Base-by-base conservation (phyloP, 257 asterid genomes). In the Gentiana straminea region DNA sequence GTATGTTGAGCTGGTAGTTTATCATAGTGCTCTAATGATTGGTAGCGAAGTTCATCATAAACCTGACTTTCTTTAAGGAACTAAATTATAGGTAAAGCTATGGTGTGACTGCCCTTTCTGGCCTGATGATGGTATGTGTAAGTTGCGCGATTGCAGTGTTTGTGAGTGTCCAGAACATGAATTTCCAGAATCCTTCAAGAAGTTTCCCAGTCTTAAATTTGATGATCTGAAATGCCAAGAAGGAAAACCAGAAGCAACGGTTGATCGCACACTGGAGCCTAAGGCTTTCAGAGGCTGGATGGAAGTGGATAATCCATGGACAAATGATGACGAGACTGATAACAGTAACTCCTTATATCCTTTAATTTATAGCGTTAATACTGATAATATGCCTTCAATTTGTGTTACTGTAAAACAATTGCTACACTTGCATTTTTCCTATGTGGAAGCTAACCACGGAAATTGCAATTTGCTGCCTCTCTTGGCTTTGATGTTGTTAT, bases 31-130 rank as follows among this genome's bases (percentile, higher is more conserved):
- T 47, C 44, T 7, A 37, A 32, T 38, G 41, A 13, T 11, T 8
- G 8, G 45, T 39, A 39, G 45, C 45, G 8, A 39, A 12, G 2
- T 50, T 2, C 54, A 24, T 4, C 34, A n/a, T 2, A 50, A 7
- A 2, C 2, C 34, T 50, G 1, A 50, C 9, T 7, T n/a, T 15
- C 9, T 50, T 24, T 50, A 3, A n/a, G 54, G 35, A 8, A 50
- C 2, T 6, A 6, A 4, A 5, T 15, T 15, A 2, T 51, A 84
- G 94, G 84, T 79, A 8, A 84, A 84, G 59, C 62, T 84, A 72
- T 72, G 86, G 84, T 84, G 89, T 67, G 86, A 84, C 71, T 84
- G 94, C 65, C 93, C 88, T 10, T 78, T 83, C 67, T 81, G 94
- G 89, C 81, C 81, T 2, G 86, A 77, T 66, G 80, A 84, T 71